These are phyloP conservation scores for Euptelea pleiosperma DNA, from an alignment of 164 flowering plant species.

Conservation along the genomic window DNA sequence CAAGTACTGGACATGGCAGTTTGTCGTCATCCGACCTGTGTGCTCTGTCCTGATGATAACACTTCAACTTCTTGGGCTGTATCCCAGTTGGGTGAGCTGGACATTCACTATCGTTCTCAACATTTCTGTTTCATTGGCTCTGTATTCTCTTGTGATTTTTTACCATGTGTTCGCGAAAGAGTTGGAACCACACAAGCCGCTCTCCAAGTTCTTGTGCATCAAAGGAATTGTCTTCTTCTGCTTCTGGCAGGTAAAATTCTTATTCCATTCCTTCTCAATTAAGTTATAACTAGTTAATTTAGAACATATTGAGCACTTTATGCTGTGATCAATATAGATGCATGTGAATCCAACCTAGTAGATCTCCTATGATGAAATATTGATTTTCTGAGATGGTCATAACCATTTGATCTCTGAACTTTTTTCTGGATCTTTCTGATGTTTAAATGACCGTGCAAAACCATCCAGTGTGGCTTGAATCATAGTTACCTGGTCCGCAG, in stretches of 20 bases:
- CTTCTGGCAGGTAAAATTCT: slow-evolving; percentile 89
- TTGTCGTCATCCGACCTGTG: slow-evolving; percentile 80
- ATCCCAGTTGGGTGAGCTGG: slow-evolving; percentile 92
- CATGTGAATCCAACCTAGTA: neutral
- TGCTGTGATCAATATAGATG: neutral
- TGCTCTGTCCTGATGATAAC: slow-evolving; percentile 84
- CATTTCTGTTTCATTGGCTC: slow-evolving; percentile 78
- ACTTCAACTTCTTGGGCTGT: slow-evolving; percentile 67
- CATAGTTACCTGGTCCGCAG: too few relatives aligned
- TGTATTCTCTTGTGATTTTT: slow-evolving; percentile 82
- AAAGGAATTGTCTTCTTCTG: slow-evolving; percentile 96
- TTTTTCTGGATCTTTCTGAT: neutral
- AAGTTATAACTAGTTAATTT: neutral
- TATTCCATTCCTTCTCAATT: neutral
- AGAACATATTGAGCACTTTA: neutral
- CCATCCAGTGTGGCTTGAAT: too few relatives aligned
- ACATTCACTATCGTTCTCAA: slow-evolving; percentile 81
- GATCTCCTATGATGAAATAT: neutral
- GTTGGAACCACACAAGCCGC: slow-evolving; percentile 87
- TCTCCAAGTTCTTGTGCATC: slow-evolving; percentile 90
- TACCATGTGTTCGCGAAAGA: slow-evolving; percentile 95
- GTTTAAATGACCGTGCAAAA: too few relatives aligned
- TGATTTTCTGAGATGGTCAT: neutral
- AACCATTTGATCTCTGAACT: slow-evolving; percentile 3
- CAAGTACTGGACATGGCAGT: slow-evolving; percentile 97